Evolutionary conservation across 352 stramenopile species (phyloP), one percentile per base, ranked within the genome.

Genomic region (Pelagophyceae sp.): DNA sequence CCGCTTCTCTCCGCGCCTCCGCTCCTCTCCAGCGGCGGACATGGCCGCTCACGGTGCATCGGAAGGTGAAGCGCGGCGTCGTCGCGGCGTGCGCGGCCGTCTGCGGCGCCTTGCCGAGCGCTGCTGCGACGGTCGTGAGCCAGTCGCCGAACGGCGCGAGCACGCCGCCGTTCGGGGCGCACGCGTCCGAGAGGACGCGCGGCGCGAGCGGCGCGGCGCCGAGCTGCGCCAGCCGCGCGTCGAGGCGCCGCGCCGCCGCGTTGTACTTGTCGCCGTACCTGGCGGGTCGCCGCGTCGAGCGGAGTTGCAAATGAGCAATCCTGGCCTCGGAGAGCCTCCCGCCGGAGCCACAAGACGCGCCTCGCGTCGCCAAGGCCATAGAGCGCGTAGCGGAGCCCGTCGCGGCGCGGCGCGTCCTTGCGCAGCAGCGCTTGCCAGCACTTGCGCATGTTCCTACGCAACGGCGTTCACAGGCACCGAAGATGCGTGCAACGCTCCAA

Each of bases 331-430:
- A n/a, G n/a, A n/a, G n/a, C n/a, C n/a, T n/a, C n/a, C n/a, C n/a
- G n/a, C 45, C 11, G 45, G 23, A 54, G 45, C 11, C 11, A 54
- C 23, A 23, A 54, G 45, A 23, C 45, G 45, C n/a, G 23, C 45
- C 61, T 17, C 61, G 61, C 61, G 61, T 71, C 61, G n/a, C 61
- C 61, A 31, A 71, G 61, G 33, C 61, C 61, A 25, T 71, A 71
- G 29, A 71, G 33, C 5, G 61, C 61, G 33, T 71, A 71, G 29
- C 61, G 61, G 3, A 23, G 5, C 15, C 61, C 61, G 61, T 71
- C 61, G 29, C 19, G 31, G n/a, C 61, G 61, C 61, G 61, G 61
- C 29, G 61, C 61, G 61, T 6, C 61, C 61, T 71, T 71, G 29
- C 15, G 19, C 33, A 71, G 33, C 3, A 71, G 61, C 29, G 15